Percentiles rank a stretch among this genome's conserved stretches.
Evolutionary conservation across 2,329 filamentous ascomycete species (phyloP).

Genomic region (Fusarium torreyae): DNA sequence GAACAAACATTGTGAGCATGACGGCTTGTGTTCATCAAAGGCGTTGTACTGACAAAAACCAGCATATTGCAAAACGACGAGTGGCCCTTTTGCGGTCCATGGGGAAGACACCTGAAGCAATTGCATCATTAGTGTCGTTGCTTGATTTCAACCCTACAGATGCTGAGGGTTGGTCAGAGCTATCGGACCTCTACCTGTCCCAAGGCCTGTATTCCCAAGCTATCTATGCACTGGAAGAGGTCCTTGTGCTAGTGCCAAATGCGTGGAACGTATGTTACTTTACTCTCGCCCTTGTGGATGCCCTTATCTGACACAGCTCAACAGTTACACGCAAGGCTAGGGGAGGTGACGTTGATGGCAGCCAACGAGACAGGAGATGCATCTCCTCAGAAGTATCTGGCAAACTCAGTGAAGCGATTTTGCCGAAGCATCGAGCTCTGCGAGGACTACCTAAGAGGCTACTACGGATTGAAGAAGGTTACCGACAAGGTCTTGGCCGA

Average conservation of each 20-base stretch:
- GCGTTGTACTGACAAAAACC: constrained; percentile 42
- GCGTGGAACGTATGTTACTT: constrained; percentile 86
- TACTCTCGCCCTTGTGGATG: constrained; percentile 5
- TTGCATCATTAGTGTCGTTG: constrained; percentile 79
- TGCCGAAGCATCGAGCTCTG: constrained; percentile 94
- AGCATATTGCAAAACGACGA: constrained; percentile 89
- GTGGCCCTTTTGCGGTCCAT: constrained; percentile 84
- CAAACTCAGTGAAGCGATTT: constrained; percentile 86
- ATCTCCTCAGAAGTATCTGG: constrained; percentile 68
- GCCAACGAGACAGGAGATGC: constrained; percentile 62
- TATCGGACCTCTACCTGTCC: constrained; percentile 87
- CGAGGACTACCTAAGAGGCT: constrained; percentile 91
- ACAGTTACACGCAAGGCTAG: constrained; percentile 89
- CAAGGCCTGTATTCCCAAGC: constrained; percentile 87
- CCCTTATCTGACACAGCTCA: constrained; percentile 40
- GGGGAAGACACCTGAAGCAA: constrained; percentile 79
- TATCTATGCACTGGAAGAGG: constrained; percentile 91
- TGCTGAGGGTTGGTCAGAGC: constrained; percentile 92
- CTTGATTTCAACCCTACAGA: constrained; percentile 90
- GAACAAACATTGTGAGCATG: constrained; percentile 80
- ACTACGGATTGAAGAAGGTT: constrained; percentile 87
- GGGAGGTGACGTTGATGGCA: constrained; percentile 85
- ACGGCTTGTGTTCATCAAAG: background rate
- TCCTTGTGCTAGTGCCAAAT: constrained; percentile 87
- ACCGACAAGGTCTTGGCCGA: constrained; percentile 66